Evolutionary conservation across 2,329 filamentous ascomycete species (phyloP).

Genomic region (Fulvia fulva): DNA sequence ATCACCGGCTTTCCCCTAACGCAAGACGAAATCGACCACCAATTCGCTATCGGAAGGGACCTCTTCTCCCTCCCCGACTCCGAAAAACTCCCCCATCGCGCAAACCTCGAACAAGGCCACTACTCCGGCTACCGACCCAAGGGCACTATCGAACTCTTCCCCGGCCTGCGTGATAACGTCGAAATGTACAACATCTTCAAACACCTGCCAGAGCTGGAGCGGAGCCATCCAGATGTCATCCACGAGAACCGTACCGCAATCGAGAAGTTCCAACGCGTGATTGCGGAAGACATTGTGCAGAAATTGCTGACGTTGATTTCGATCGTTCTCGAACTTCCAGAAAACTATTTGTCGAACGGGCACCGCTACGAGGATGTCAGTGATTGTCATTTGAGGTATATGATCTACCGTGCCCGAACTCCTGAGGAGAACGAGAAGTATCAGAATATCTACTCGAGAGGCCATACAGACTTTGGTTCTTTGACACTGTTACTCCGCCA

Average conservation of each 20-base stretch:
- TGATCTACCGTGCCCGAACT: slow-evolving; percentile 29
- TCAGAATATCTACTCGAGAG: slow-evolving; percentile 31
- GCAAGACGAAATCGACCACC: slow-evolving; percentile 57
- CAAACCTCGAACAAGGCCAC: slow-evolving; percentile 29
- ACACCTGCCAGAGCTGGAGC: slow-evolving; percentile 32
- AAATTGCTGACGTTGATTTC: slow-evolving; percentile 59
- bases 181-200: slow-evolving; percentile 60
- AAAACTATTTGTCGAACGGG: slow-evolving; percentile 53
- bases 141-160: slow-evolving; percentile 21
- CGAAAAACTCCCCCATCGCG: slow-evolving; percentile 56
- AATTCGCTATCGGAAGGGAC: slow-evolving; percentile 58
- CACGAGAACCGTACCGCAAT: slow-evolving; percentile 52
- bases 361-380: slow-evolving; percentile 55
- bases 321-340: slow-evolving; percentile 57
- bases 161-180: slow-evolving; percentile 47
- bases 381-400: slow-evolving; percentile 30
- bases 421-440: slow-evolving; percentile 28
- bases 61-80: slow-evolving; percentile 55
- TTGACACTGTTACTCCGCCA: slow-evolving; percentile 44
- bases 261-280: slow-evolving; percentile 49
- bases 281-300: slow-evolving; percentile 54
- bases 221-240: slow-evolving; percentile 33
- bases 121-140: slow-evolving; percentile 31
- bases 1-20: slow-evolving; percentile 57
- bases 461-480: slow-evolving; percentile 43